Base-by-base conservation (phyloP, 1,139 yeast genomes). In the Candida tetrigidarum region DNA sequence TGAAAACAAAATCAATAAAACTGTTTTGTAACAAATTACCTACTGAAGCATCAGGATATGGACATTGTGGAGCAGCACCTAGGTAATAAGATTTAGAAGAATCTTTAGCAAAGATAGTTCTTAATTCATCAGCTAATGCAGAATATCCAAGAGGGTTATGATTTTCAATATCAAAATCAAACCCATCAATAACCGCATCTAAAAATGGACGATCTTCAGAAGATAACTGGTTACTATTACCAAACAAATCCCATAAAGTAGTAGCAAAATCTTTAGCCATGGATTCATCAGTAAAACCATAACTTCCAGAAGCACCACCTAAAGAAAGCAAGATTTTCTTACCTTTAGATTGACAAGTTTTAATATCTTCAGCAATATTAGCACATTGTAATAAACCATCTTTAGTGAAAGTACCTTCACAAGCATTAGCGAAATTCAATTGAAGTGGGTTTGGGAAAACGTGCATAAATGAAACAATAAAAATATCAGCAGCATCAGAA, bases 61-160 rank as follows among this genome's bases (percentile, higher is more conserved):
- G 87, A 71, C 98, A 92, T 71, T 92, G 98, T 22, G 98, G 98
- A 52, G 98, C 96, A 51, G 97, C 97, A 43, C 96, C 81, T 41
- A 92, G 71, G 64, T 87, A 91, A 69, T 87, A 92, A 12, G 66
- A 58, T 63, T 80, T 84, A 16, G 86, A 73, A 19, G 73, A 37
- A 56, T 83, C 84, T 18, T 69, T 62, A 15, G 69, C 69, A 57
- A 79, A 89, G 49, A 79, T 70, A 11, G 61, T 56, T 70, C 93
- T 83, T 57, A 92, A 74, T 48, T 75, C 75, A 9, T 63, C 74
- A 20, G 81, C 89, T 49, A 85, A 67, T 27, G 89, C 85, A 43
- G 78, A 78, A 51, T 80, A 80, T 22, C 92, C 92, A 3, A 69
- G 65, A 44, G 69, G 68, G 37, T 65, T 58, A 46, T 75, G 74